A percentile compares a stretch with the other conserved stretches of the same genome.
Conservation (phyloP, 2,329 filamentous ascomycete species). For the Lasiodiplodia theobromae region DNA sequence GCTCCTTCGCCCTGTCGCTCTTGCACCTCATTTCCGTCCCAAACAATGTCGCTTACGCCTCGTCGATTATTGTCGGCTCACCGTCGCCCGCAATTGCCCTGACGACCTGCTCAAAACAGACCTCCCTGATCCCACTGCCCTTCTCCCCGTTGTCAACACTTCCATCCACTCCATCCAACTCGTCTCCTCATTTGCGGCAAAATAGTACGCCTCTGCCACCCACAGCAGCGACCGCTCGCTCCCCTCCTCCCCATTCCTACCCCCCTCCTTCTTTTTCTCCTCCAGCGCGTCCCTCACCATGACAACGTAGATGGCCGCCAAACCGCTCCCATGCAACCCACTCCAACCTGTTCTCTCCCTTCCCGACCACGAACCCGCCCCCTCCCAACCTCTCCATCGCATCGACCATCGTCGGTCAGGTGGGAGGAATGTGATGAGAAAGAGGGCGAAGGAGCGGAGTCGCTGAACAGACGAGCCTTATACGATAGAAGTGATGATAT, state of each 20-base stretch:
- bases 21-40: slow-evolving; percentile 66
- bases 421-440: too few species aligned
- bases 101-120: slow-evolving; percentile 51
- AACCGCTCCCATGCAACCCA: slow-evolving; percentile 11
- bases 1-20: slow-evolving; percentile 61
- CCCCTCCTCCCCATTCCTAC: background rate
- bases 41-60: slow-evolving; percentile 56
- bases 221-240: slow-evolving; percentile 48
- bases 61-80: slow-evolving; percentile 21
- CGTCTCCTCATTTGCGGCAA: slow-evolving; percentile 66
- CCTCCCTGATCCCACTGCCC: slow-evolving; percentile 44
- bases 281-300: slow-evolving; percentile 8
- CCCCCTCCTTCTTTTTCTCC: background rate
- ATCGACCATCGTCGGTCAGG: background rate
- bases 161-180: slow-evolving; percentile 67
- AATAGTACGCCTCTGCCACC: slow-evolving; percentile 71
- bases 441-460: too few species aligned
- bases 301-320: slow-evolving; percentile 3
- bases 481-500: background rate
- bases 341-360: background rate
- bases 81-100: slow-evolving; percentile 45
- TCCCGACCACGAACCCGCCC: background rate
- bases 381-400: background rate
- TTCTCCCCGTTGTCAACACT: slow-evolving; percentile 56
- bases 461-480: too few species aligned